Evolutionary conservation across 2,329 filamentous ascomycete species (phyloP), one percentile per base, ranked within the genome.

Genomic region (Diaporthe helianthi): DNA sequence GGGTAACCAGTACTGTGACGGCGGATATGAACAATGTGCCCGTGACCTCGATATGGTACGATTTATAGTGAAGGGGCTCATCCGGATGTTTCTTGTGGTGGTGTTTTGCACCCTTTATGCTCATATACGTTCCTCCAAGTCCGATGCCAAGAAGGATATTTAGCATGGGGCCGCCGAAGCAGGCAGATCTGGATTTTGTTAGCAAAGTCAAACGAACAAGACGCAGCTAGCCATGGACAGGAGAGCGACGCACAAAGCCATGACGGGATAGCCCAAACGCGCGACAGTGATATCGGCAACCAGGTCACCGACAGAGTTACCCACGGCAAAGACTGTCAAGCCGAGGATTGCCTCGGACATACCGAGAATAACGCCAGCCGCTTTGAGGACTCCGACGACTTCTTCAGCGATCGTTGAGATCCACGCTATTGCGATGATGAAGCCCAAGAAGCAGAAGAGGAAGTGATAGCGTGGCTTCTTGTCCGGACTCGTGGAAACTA

Each of bases 141-240:
- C 96, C 96, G 65, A 99, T 94, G 0, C 96, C 96, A 4, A 99
- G 87, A 0, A 99, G 83, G 72, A 99, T 99, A 75, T 99, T 99
- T 49, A 99, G 87, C 93, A 99, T 95, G 0, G 96, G 96, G 0
- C 96, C 97, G n/a, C 96, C 96, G 78, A 99, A 98, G 78, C 96
- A 99, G 5, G 96, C 96, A 41, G 93, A 94, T 49, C 86, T 89
- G 71, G 54, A 44, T 46, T 38, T 31, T 33, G 72, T 78, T 74
- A 80, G 77, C 71, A 31, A 54, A 41, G 3, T 33, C 15, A 17
- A 17, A 41, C 13, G 26, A 33, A 17, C 6, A 55, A 46, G 36
- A 36, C 38, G 63, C 67, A 26, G 52, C 24, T 33, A 17, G 44
- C n/a, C n/a, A n/a, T n/a, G 38, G 29, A 6, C 17, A 36, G 38